Percentiles rank a stretch among this genome's conserved stretches.
Conservation (phyloP, 2,329 filamentous ascomycete genomes). For the Xylaria polymorpha region DNA sequence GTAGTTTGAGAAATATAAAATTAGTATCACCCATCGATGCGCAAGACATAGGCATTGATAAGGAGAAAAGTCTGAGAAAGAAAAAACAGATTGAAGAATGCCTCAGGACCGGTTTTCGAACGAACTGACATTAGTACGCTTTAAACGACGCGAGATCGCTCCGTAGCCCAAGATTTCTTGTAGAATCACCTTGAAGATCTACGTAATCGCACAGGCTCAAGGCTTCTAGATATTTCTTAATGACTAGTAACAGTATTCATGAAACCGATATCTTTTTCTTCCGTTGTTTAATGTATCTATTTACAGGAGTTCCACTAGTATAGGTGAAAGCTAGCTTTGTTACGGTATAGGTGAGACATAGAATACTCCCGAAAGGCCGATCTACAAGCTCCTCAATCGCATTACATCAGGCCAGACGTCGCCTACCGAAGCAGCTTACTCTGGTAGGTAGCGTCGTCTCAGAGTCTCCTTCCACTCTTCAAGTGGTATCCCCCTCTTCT, state of each 20-base stretch:
- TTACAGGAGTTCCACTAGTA: not conserved
- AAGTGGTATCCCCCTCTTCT: slow-evolving; percentile 45
- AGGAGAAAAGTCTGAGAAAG: not conserved
- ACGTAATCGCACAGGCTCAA: not conserved
- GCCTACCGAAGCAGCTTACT: not conserved
- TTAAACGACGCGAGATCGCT: no score
- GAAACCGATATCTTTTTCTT: not conserved
- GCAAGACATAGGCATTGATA: not conserved
- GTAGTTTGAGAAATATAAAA: not conserved
- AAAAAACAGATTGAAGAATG: no score
- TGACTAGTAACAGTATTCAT: not conserved
- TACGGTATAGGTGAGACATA: not conserved
- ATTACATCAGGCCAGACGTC: not conserved
- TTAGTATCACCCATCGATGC: not conserved
- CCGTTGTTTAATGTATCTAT: not conserved
- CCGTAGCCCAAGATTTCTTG: no score
- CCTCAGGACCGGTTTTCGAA: no score
- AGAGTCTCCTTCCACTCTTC: slow-evolving; percentile 47
- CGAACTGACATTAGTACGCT: no score
- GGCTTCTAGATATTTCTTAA: not conserved
- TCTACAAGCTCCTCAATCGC: not conserved
- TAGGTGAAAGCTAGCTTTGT: not conserved
- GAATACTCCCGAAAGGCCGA: not conserved
- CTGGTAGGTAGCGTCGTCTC: slow-evolving; percentile 41
- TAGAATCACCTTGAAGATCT: no score